These are phyloP conservation scores for Digitaria exilis DNA, from an alignment of 202 grass and related monocot species.

Conservation along the genomic window DNA sequence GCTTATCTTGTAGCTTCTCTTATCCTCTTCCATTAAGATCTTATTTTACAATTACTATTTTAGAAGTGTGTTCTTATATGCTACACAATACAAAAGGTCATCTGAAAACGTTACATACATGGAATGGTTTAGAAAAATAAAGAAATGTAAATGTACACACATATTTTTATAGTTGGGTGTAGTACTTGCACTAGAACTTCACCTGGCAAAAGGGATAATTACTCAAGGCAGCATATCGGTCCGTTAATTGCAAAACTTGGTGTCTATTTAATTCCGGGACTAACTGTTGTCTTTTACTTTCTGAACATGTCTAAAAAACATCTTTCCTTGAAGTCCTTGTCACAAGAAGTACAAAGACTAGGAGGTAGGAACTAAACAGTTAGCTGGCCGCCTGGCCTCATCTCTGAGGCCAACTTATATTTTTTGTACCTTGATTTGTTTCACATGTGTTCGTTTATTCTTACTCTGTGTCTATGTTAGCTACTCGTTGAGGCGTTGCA, in stretches of 20 bases:
- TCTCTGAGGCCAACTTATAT: slow-evolving; percentile 18
- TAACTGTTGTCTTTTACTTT: neutral
- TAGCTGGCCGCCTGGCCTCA: slow-evolving; percentile 6
- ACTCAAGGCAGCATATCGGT: neutral
- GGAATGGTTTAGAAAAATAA: neutral
- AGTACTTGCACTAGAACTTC: neutral
- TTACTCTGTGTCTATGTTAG: neutral
- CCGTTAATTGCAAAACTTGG: neutral
- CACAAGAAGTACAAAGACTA: slow-evolving; percentile 17
- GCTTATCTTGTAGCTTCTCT: neutral
- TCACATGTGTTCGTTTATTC: neutral
- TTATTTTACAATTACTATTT: neutral
- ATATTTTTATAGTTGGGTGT: neutral
- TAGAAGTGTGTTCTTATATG: neutral
- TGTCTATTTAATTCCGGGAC: neutral
- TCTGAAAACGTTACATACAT: neutral
- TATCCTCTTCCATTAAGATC: neutral
- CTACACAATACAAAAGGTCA: neutral
- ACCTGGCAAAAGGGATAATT: neutral
- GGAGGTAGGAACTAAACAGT: neutral
- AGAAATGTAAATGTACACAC: neutral
- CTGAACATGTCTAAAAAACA: slow-evolving; percentile 7
- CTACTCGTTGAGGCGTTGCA: neutral
- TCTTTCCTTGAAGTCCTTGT: slow-evolving; percentile 1
- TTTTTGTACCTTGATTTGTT: neutral